These are phyloP conservation scores for Plasmodium blacklocki DNA, from an alignment of 169 alveolate genomes.

Conservation along the genomic window DNA sequence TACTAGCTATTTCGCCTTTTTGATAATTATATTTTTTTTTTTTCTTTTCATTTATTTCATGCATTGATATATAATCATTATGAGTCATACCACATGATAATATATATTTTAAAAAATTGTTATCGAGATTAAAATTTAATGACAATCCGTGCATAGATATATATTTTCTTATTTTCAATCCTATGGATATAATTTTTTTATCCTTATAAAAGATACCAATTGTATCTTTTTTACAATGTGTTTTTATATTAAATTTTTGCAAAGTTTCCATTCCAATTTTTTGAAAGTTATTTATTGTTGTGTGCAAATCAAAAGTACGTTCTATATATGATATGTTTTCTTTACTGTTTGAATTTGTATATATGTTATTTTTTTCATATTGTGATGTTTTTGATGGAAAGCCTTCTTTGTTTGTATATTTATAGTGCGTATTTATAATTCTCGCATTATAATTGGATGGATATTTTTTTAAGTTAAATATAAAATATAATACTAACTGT, in stretches of 20 bases:
- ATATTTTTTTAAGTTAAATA: slow-evolving; percentile 78
- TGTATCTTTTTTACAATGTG: slow-evolving; percentile 55
- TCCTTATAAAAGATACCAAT: slow-evolving; percentile 78
- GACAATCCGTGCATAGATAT: slow-evolving; percentile 83
- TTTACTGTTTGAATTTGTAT: neutral
- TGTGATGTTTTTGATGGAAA: slow-evolving; percentile 3
- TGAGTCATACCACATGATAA: slow-evolving; percentile 81
- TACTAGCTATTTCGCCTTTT: slow-evolving; percentile 14
- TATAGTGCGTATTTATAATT: slow-evolving; percentile 28
- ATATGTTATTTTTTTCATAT: neutral
- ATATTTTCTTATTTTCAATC: slow-evolving; percentile 79
- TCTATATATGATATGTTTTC: slow-evolving; percentile 8
- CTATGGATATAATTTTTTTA: slow-evolving; percentile 78
- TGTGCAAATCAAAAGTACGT: slow-evolving; percentile 57
- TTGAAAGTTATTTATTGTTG: slow-evolving; percentile 67
- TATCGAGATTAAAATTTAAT: slow-evolving; percentile 71
- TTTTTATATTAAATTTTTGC: slow-evolving; percentile 35
- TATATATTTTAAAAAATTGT: slow-evolving; percentile 37
- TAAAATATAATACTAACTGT: slow-evolving; percentile 80
- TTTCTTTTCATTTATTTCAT: slow-evolving; percentile 34
- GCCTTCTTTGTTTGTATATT: slow-evolving; percentile 19
- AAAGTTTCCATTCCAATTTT: slow-evolving; percentile 58
- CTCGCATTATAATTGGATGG: slow-evolving; percentile 40
- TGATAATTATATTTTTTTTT: neutral
- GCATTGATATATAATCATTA: slow-evolving; percentile 48